These are phyloP conservation scores for Trametes versicolor DNA, from an alignment of 1,284 basidiomycete genomes.

Conservation along the genomic window DNA sequence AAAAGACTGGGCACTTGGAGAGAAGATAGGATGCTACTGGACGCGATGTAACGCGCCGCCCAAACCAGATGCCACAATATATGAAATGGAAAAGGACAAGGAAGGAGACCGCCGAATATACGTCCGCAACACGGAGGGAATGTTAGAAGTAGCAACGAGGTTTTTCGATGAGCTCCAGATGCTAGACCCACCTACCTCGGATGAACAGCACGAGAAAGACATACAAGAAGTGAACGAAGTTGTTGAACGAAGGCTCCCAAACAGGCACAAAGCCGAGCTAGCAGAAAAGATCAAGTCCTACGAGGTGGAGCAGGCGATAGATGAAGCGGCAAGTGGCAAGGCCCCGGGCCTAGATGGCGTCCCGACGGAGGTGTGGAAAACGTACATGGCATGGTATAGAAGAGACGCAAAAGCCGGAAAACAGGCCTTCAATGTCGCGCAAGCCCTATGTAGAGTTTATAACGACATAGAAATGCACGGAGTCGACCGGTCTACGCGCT, in stretches of 20 bases:
- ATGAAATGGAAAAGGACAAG: neutral
- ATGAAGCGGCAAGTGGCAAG: neutral
- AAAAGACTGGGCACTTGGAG: conserved; percentile 2
- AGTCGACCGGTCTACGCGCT: conserved; percentile 17
- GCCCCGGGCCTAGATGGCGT: conserved; percentile 22
- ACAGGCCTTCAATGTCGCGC: neutral
- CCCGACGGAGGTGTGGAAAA: neutral
- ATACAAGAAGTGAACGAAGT: neutral
- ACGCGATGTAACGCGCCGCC: neutral
- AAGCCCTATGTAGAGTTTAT: conserved; percentile 17
- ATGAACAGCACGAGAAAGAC: neutral
- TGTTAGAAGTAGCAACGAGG: neutral
- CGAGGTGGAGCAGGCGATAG: neutral
- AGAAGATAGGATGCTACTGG: conserved; percentile 6
- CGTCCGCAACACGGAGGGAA: neutral
- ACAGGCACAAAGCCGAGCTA: neutral
- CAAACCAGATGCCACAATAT: neutral
- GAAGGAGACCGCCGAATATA: neutral
- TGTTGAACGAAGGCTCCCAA: neutral
- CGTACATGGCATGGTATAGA: conserved; percentile 4
- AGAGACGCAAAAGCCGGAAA: neutral
- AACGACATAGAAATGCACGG: conserved; percentile 36
- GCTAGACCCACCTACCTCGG: neutral
- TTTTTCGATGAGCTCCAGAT: neutral
- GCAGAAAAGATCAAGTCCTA: neutral